Base-by-base conservation (phyloP, 148 eudicot species). In the Camellia lanceoleosa region DNA sequence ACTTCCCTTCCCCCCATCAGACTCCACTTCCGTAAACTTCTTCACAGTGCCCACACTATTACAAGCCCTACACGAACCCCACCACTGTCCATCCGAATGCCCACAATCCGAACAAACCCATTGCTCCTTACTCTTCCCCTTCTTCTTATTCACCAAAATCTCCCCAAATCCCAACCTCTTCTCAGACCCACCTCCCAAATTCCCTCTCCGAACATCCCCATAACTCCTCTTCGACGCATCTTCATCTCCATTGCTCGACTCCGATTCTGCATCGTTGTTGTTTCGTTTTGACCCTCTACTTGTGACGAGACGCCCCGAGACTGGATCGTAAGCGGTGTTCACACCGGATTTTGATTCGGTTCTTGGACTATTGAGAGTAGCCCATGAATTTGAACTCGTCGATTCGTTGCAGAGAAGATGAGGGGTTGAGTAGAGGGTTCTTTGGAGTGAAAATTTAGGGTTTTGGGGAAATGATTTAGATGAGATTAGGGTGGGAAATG, bases 91-190 rank as follows among this genome's bases (percentile, higher is more conserved):
- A 64, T 84, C 83, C 59, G 89, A 82, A 76, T 91, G 75, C 73
- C 98, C 98, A 73, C 99, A 96, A 74, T 88, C 75, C 75, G 87
- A 81, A 78, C 99, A 96, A 59, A 96, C 98, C 87, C 85, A 90
- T 42, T 62, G 14, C 68, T 63, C 61, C 83, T 78, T 92, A 66
- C 65, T 78, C 87, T 89, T 93, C 76, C 89, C 89, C 80, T 86
- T 93, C 73, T 78, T 91, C 83, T 79, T 81, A 75, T 52, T 82
- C 63, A 73, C 83, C 61, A 44, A 68, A 83, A 68, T 16, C 44
- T 76, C 52, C 30, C 83, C 88, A 11, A 12, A 11, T 3, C 46
- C 14, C 5, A 42, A 23, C 30, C 13, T 23, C 52, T 72, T 4
- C 66, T 73, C 60, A 41, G 43, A 73, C 75, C 70, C 60, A 79